Base-by-base conservation (phyloP, 306 rosid genomes). In the Medicago lupulina region DNA sequence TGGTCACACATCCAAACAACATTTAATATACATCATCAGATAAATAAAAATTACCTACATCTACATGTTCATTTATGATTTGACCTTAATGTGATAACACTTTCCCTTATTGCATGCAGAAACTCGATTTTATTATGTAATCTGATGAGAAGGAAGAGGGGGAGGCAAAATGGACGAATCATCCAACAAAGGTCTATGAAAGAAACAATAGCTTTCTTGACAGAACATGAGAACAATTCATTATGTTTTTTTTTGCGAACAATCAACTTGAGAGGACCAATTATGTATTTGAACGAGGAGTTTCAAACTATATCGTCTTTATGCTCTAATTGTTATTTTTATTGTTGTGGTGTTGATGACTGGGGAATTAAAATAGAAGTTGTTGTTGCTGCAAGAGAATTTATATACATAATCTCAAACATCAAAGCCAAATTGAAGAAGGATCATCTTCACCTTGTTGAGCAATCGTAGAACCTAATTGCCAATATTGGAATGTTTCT, bases 1-100 rank as follows among this genome's bases (percentile, higher is more conserved):
- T 31, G 36, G 14, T 54, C 15, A 36, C 66, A 21, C 39, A 53
- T 54, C 23, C 63, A 81, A 81, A 43, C 74, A 70, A 75, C 62
- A 51, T 44, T 58, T 31, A 12, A 25, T 76, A 66, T 12, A n/a
- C 63, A 73, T 7, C 25, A 16, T 21, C 62, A 57, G 17, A 43
- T 41, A 73, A 43, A 31, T 36, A 74, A 67, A 34, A 47, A 67
- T 28, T 43, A 44, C 38, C 41, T 50, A 46, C 49, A 61, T 36
- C 41, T 50, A 46, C 49, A 61, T 40, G 31, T 75, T 65, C 64
- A 70, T 23, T 70, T 58, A 51, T 51, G 57, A 51, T 51, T 51
- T n/a, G 46, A 76, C 54, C 64, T 49, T 47, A 79, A 64, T 49
- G 64, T 49, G 23, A 31, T 68, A 12, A 62, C 46, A 50, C 69